A percentile compares a stretch with the other conserved stretches of the same genome.
These are phyloP conservation scores for Pueraria montana DNA, from an alignment of 306 rosid genomes.

Conservation along the genomic window DNA sequence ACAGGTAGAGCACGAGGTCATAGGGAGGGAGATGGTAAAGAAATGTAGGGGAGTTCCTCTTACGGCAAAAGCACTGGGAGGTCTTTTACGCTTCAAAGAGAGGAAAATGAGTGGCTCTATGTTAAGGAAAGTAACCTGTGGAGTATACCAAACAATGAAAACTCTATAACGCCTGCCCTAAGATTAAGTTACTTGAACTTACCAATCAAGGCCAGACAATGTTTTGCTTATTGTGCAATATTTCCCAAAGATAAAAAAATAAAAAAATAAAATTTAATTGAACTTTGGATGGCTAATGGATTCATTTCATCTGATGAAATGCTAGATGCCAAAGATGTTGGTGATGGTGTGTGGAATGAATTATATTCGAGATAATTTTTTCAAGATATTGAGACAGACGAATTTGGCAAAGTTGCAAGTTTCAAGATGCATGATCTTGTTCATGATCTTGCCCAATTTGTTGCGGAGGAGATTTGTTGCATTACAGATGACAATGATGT, in stretches of 20 bases:
- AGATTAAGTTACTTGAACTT: conserved; percentile 40
- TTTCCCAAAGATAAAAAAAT: conserved; percentile 29
- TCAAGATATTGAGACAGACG: background rate
- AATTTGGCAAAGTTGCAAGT: background rate
- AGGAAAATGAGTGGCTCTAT: too few relatives aligned
- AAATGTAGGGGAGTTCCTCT: conserved; percentile 50
- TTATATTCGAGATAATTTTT: conserved; percentile 45
- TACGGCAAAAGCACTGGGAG: conserved; percentile 39
- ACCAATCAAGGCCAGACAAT: conserved; percentile 11
- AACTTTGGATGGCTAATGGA: conserved; percentile 48
- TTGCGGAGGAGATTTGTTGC: background rate
- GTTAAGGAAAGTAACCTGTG: conserved; percentile 35
- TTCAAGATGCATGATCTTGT: conserved; percentile 50
- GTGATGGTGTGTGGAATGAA: conserved; percentile 42
- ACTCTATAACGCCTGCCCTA: conserved; percentile 19
- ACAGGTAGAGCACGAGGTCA: conserved; percentile 16
- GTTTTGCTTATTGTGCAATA: conserved; percentile 51
- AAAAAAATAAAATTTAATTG: background rate
- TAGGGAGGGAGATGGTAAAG: conserved; percentile 43
- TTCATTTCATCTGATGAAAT: conserved; percentile 27
- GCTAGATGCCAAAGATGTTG: conserved; percentile 24
- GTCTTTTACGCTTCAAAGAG: conserved; percentile 38
- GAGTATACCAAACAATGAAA: conserved; percentile 1
- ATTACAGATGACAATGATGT: background rate
- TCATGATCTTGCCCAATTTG: conserved; percentile 45